Conservation (phyloP, 495 filamentous ascomycete genomes). For the Lindgomyces ingoldianus region DNA sequence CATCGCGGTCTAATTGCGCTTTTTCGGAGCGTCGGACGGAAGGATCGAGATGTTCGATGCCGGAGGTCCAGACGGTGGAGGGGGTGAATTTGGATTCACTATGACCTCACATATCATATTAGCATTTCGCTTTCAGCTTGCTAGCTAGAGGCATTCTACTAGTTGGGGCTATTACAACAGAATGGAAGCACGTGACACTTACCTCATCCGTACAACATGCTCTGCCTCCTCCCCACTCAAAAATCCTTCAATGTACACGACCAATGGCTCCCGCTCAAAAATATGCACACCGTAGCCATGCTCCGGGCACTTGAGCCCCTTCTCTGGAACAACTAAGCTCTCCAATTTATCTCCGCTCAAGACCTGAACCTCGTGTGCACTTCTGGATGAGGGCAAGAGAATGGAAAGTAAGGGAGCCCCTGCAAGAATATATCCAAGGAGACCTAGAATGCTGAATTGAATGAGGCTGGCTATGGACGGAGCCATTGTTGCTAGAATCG, state of each 20-base stretch:
- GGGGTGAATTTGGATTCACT: conserved; percentile 55
- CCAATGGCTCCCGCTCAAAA: conserved; percentile 54
- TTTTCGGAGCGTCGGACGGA: conserved; percentile 58
- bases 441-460: conserved; percentile 22
- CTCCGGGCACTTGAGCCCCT: conserved; percentile 20
- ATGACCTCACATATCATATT: no score
- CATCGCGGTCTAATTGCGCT: conserved; percentile 59
- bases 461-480: conserved; percentile 17
- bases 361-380: neutral
- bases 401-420: conserved; percentile 26
- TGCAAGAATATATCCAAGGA: conserved; percentile 32
- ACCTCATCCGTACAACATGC: conserved; percentile 57
- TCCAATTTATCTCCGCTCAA: conserved; percentile 26
- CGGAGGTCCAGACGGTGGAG: conserved; percentile 57
- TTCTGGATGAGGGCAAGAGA: neutral
- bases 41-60: conserved; percentile 50
- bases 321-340: conserved; percentile 23
- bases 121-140: no score
- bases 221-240: conserved; percentile 52
- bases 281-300: conserved; percentile 39
- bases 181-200: conserved; percentile 17
- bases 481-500: neutral
- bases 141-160: no score
- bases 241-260: conserved; percentile 61
- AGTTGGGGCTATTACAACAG: neutral